A percentile compares a stretch with the other conserved stretches of the same genome.
Evolutionary conservation across 148 eudicot species (phyloP).

Genomic region (Persicaria tinctoria): DNA sequence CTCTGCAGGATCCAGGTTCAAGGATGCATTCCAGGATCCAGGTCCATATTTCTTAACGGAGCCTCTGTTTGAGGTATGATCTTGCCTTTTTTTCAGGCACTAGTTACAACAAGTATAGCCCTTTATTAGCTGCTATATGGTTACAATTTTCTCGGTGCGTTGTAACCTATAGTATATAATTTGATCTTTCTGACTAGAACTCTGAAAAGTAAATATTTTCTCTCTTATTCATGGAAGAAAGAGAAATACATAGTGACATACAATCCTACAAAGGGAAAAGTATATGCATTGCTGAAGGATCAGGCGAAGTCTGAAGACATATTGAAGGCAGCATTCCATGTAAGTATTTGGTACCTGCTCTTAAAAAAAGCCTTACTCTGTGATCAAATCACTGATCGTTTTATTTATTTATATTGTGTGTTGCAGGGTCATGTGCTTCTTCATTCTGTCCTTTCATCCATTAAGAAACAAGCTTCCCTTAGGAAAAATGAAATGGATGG

Average conservation of each 20-base stretch:
- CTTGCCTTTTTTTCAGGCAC: not conserved
- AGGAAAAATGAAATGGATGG: constrained; percentile 31
- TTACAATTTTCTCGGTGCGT: not conserved
- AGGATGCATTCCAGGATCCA: constrained; percentile 93
- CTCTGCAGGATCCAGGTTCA: constrained; percentile 75
- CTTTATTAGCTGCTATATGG: not conserved
- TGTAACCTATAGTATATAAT: not conserved
- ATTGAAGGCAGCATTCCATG: constrained; percentile 94
- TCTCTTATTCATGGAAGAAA: constrained; percentile 33
- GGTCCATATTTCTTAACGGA: constrained; percentile 62
- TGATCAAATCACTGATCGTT: not conserved
- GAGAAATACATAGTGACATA: constrained; percentile 78
- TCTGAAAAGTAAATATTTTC: not conserved
- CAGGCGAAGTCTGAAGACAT: constrained; percentile 93
- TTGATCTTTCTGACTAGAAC: not conserved
- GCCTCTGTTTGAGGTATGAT: constrained; percentile 79
- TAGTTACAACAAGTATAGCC: not conserved
- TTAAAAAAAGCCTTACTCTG: not conserved
- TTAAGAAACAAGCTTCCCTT: constrained; percentile 28
- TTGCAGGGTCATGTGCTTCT: constrained; percentile 86
- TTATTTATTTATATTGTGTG: constrained; percentile 10
- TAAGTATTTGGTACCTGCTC: constrained; percentile 26
- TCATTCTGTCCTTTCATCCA: constrained; percentile 57
- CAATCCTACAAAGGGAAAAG: constrained; percentile 74
- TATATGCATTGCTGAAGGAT: constrained; percentile 89